Base-by-base conservation (phyloP, 2,329 filamentous ascomycete genomes). In the Pseudogymnoascus sp. region DNA sequence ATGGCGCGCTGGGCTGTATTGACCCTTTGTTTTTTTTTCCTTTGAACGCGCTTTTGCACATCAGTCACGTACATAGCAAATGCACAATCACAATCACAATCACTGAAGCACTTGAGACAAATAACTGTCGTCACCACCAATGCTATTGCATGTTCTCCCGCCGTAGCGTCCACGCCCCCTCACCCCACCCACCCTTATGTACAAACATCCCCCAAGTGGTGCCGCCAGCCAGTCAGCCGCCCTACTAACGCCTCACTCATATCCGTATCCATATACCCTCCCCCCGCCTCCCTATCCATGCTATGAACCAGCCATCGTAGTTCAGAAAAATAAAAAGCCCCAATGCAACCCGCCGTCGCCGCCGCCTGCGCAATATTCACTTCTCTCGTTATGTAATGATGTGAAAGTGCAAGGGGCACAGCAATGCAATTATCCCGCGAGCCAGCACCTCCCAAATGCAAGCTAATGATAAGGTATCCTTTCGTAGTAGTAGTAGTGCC, bases 391-490 rank as follows among this genome's bases (percentile, higher is more conserved):
- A 55, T 55, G 49, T 55, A 49, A 45, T 55, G 33, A 55, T 55
- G 49, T 55, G 43, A 12, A 49, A 49, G 41, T 41, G 38, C 38
- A 41, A 41, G 31, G 18, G 18, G 49, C 49, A 55, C 49, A 55
- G 49, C 49, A 55, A 55, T 33, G 45, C 45, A 52, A 55, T 55
- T 31, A 25, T n/a, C 25, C 28, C 49, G 49, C 49, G 16, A 55
- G 49, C 49, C 49, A 55, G 49, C 49, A 55, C 49, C 45, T 31
- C 28, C 49, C 49, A 33, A 55, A 55, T 55, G 49, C 49, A 55
- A 55, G 49, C 49, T 55, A 55, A 55, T 55, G 49, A 55, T 55
- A 55, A 55, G n/a, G 49, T 55, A 55, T 55, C 49, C 28, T 55
- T 55, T 31, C 31, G 31, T 33, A 33, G 9, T 55, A 31, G 49